phyloP scores from a whole-genome alignment of 2,329 filamentous ascomycete species.

The Sphaerulina vaccinii region DNA sequence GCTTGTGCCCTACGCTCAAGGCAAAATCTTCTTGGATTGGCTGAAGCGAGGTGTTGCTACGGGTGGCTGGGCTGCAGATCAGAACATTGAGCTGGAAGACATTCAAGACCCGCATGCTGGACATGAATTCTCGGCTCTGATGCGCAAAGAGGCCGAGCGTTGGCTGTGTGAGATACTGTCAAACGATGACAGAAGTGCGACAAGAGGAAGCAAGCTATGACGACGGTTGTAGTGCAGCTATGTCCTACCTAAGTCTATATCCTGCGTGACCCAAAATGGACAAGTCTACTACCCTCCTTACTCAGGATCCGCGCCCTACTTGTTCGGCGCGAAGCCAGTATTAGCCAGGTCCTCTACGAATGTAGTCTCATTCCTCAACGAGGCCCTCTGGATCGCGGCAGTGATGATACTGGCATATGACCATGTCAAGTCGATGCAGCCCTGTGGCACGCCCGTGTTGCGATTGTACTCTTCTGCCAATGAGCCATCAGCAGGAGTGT shows the following conservation, averaged over 20 bases:
- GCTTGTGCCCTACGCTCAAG: slow-evolving; percentile 66
- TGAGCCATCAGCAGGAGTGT: slow-evolving; percentile 31
- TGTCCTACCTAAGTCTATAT: too few species aligned
- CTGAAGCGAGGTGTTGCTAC: slow-evolving; percentile 54
- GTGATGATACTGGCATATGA: slow-evolving; percentile 37
- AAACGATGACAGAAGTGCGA: slow-evolving; percentile 22
- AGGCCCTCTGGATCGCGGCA: slow-evolving; percentile 34
- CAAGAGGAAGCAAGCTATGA: slow-evolving; percentile 22
- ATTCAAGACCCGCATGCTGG: slow-evolving; percentile 66
- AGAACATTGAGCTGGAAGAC: slow-evolving; percentile 60
- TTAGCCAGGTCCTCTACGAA: slow-evolving; percentile 30
- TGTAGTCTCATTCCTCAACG: slow-evolving; percentile 19
- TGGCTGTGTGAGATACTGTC: slow-evolving; percentile 57
- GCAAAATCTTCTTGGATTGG: slow-evolving; percentile 60
- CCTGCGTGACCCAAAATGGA: too few species aligned
- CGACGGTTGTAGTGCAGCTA: background rate
- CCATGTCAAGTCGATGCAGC: slow-evolving; percentile 38
- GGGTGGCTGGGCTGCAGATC: slow-evolving; percentile 54
- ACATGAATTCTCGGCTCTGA: slow-evolving; percentile 66
- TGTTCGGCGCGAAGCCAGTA: slow-evolving; percentile 22
- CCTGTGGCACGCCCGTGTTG: slow-evolving; percentile 29
- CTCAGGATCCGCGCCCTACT: background rate
- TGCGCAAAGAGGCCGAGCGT: slow-evolving; percentile 64
- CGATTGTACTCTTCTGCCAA: slow-evolving; percentile 37
- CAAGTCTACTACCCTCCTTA: too few species aligned